Conservation (phyloP, 2,329 filamentous ascomycete species). For the Raffaelea deltoideospora region DNA sequence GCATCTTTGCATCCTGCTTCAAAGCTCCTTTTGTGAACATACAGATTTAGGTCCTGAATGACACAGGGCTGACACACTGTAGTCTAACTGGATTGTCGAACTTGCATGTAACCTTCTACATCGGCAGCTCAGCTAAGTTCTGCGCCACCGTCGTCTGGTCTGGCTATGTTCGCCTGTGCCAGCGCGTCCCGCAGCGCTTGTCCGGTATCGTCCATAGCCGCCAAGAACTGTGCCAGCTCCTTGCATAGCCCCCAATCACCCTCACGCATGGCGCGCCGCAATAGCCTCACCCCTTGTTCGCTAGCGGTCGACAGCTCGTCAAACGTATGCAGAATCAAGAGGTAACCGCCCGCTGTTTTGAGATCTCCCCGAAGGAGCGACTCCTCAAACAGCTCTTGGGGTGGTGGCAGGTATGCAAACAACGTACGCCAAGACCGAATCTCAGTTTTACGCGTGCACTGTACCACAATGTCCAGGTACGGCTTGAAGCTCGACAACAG, state of each 20-base stretch:
- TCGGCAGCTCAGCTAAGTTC: no score
- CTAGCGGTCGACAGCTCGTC: constrained; percentile 54
- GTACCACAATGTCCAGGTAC: constrained; percentile 89
- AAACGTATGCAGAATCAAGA: constrained; percentile 83
- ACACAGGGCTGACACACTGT: no score
- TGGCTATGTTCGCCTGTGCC: constrained; percentile 36
- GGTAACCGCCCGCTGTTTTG: constrained; percentile 90
- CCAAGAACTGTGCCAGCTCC: constrained; percentile 86
- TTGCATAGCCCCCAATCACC: constrained; percentile 93
- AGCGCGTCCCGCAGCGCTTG: constrained; percentile 62
- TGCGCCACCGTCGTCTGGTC: neutral
- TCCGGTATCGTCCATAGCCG: constrained; percentile 78
- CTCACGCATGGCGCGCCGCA: constrained; percentile 67
- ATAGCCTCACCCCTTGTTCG: constrained; percentile 65
- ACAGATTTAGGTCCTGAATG: no score
- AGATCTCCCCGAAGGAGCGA: constrained; percentile 70
- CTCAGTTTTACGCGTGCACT: constrained; percentile 95
- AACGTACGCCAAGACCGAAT: constrained; percentile 88
- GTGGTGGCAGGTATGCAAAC: constrained; percentile 80
- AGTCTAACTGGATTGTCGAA: no score
- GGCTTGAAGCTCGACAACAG: constrained; percentile 59
- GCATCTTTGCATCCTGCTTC: no score
- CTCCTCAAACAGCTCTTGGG: constrained; percentile 85
- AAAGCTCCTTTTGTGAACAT: no score
- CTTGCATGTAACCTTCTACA: no score